These are phyloP conservation scores for Nasturtium officinale DNA, from an alignment of 345 rosid genomes.

Conservation along the genomic window DNA sequence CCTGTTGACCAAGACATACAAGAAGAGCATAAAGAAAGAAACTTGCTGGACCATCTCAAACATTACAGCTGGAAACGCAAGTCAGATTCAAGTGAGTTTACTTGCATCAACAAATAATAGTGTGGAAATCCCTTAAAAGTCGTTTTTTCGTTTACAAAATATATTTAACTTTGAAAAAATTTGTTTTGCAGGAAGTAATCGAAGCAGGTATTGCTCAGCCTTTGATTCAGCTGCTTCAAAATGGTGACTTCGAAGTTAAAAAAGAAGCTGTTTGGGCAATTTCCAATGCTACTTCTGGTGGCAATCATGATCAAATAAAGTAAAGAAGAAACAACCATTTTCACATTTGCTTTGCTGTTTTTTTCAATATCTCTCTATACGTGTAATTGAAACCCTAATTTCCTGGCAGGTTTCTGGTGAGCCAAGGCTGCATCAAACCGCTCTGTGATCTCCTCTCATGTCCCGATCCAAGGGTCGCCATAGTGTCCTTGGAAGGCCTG, in stretches of 20 bases:
- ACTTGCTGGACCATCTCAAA: constrained; percentile 91
- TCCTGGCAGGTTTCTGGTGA: constrained; percentile 51
- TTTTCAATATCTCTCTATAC: background rate
- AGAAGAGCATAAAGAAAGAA: constrained; percentile 87
- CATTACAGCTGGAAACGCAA: constrained; percentile 76
- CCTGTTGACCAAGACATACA: constrained; percentile 54
- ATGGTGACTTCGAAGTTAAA: constrained; percentile 71
- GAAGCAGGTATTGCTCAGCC: constrained; percentile 57
- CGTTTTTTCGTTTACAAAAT: background rate
- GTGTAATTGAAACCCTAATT: background rate
- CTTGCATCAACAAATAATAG: background rate
- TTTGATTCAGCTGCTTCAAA: constrained; percentile 59
- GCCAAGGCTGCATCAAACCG: constrained; percentile 70
- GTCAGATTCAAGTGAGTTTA: constrained; percentile 72
- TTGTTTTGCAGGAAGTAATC: constrained; percentile 59
- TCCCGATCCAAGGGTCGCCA: constrained; percentile 70
- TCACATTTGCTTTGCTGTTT: background rate
- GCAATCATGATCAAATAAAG: constrained; percentile 72
- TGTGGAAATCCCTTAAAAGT: background rate
- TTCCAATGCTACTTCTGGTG: constrained; percentile 77
- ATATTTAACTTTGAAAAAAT: background rate
- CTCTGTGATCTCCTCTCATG: constrained; percentile 71
- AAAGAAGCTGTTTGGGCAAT: constrained; percentile 90
- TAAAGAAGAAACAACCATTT: constrained; percentile 19
- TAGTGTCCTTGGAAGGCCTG: constrained; percentile 65